Conservation (phyloP, 306 rosid species). For the Gleditsia sinensis region DNA sequence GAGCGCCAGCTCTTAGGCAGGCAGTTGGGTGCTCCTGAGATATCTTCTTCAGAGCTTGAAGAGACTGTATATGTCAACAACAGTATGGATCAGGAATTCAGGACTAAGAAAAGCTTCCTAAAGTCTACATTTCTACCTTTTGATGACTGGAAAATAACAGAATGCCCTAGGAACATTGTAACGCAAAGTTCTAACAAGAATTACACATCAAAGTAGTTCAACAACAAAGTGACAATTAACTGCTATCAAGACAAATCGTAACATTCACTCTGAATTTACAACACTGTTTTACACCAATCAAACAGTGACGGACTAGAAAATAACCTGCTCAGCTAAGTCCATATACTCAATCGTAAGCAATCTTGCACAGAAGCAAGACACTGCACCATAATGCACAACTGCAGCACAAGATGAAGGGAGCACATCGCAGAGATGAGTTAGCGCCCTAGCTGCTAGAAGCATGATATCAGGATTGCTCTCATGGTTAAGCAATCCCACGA, state of each 20-base stretch:
- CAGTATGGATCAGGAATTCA: constrained; percentile 33
- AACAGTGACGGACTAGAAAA: constrained; percentile 16
- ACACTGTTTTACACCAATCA: constrained; percentile 5
- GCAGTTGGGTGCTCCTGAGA: constrained; percentile 99
- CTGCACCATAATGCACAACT: constrained; percentile 97
- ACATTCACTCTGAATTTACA: not conserved
- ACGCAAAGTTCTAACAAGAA: not conserved
- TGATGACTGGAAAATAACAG: not conserved
- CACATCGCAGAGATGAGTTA: constrained; percentile 93
- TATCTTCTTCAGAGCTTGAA: constrained; percentile 97
- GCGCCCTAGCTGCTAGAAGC: constrained; percentile 98
- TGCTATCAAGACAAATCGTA: not conserved
- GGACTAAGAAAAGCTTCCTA: not conserved
- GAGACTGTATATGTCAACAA: constrained; percentile 73
- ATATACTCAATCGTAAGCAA: constrained; percentile 94
- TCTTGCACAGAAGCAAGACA: constrained; percentile 91
- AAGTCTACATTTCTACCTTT: not conserved
- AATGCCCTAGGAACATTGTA: not conserved
- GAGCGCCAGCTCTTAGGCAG: constrained; percentile 98
- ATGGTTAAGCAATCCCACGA: constrained; percentile 91
- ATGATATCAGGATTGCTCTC: constrained; percentile 98
- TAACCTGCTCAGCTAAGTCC: constrained; percentile 99
- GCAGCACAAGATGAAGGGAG: constrained; percentile 97
- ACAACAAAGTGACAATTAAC: not conserved
- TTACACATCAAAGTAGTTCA: constrained; percentile 5